Evolutionary conservation across 169 alveolate genomes (phyloP), one percentile per base, ranked within the genome.

Genomic region (Amoebophrya sp.): DNA sequence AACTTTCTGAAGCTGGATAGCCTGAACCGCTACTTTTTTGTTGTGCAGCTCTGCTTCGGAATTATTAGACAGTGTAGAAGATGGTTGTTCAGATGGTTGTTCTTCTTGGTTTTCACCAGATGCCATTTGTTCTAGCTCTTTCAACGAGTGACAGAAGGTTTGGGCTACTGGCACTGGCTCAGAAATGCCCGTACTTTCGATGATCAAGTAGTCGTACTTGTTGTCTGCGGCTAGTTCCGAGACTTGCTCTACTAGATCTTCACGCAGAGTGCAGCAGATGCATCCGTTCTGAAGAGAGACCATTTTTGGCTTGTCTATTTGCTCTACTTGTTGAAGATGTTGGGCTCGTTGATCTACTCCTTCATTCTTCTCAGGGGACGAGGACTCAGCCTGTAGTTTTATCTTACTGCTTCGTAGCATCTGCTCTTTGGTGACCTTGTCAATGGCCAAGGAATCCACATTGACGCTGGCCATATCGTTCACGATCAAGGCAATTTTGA

Each of bases 401-500:
- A n/a, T n/a, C n/a, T n/a, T n/a, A n/a, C n/a, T n/a, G n/a, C n/a
- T n/a, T n/a, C n/a, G n/a, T n/a, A n/a, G n/a, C n/a, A n/a, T n/a
- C n/a, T n/a, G n/a, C n/a, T n/a, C n/a, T n/a, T n/a, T n/a, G n/a
- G n/a, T n/a, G n/a, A n/a, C n/a, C n/a, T n/a, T n/a, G n/a, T n/a
- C n/a, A n/a, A n/a, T n/a, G n/a, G n/a, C n/a, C n/a, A n/a, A n/a
- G n/a, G n/a, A n/a, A n/a, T 91, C 93, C 36, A 91, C 78, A 41
- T 91, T 91, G 89, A 91, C 89, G 40, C 47, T 89, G 0, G 93
- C 93, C 93, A 91, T 91, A 91, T 91, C 93, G 39, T 91, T 91
- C 89, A 91, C 93, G 38, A 91, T 77, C 89, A 91, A 83, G 0
- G 93, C 93, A 34, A 78, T 89, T 0, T 89, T 90, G 33, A 78